Evolutionary conservation across 2,329 filamentous ascomycete genomes (phyloP).

Genomic region (Xylaria polymorpha): DNA sequence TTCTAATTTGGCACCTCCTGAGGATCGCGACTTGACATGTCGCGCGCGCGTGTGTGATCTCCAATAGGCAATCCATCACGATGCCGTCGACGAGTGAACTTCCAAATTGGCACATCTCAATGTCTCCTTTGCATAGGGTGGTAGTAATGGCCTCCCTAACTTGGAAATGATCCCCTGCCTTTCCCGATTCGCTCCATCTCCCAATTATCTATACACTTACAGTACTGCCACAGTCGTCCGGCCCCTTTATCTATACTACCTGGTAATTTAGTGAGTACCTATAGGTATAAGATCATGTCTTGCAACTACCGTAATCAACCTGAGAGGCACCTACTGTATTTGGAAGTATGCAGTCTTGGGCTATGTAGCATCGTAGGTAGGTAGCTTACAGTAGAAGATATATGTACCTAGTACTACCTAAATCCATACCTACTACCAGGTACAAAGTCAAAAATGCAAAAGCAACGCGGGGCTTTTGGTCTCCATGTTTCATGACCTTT

Average conservation of each 20-base stretch:
- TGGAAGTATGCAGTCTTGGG: not conserved
- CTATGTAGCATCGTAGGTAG: too few species aligned
- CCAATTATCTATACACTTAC: not conserved
- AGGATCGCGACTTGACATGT: constrained; percentile 26
- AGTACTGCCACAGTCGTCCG: not conserved
- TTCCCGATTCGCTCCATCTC: constrained; percentile 8
- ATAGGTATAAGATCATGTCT: not conserved
- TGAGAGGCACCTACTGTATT: not conserved
- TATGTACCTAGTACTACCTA: too few species aligned
- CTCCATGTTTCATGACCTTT: not conserved
- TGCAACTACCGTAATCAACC: not conserved
- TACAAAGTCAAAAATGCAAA: not conserved
- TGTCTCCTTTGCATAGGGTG: constrained; percentile 2
- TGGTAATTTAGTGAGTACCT: too few species aligned
- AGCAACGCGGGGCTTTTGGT: not conserved
- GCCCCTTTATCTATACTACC: too few species aligned
- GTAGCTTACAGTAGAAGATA: too few species aligned
- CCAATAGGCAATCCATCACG: constrained; percentile 3
- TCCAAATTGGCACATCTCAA: constrained; percentile 12
- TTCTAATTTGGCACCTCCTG: constrained; percentile 35
- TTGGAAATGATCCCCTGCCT: not conserved
- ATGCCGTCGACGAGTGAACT: not conserved
- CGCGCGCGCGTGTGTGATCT: constrained; percentile 22
- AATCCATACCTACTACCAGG: too few species aligned
- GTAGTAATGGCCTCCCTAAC: constrained; percentile 5